Percentiles rank a stretch among this genome's conserved stretches.
phyloP scores from a whole-genome alignment of 1,284 basidiomycete species.

The Malassezia globosa region DNA sequence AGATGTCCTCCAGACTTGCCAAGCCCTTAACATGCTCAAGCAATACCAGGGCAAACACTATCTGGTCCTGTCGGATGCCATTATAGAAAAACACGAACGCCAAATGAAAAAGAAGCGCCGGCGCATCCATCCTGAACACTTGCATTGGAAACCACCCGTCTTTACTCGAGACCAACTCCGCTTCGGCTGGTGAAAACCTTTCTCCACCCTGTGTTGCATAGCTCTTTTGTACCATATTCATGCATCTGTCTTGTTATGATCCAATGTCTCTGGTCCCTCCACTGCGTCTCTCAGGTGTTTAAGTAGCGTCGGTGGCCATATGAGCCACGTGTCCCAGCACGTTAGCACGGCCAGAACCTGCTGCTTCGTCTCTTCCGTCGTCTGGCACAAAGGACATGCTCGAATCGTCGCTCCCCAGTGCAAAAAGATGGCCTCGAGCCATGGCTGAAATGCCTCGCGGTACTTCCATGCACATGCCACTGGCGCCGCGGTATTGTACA shows the following conservation, averaged over 20 bases:
- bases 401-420: conserved; percentile 27
- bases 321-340: conserved; percentile 79
- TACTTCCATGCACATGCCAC: conserved; percentile 57
- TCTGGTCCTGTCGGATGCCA: conserved; percentile 78
- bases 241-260: conserved; percentile 1
- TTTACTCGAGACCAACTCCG: conserved; percentile 44
- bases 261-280: not conserved
- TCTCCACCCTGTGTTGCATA: no score
- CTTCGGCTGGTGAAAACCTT: conserved; percentile 44
- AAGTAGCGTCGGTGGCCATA: conserved; percentile 66
- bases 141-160: conserved; percentile 72
- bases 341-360: conserved; percentile 74
- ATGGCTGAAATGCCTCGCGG: conserved; percentile 21
- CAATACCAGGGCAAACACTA: conserved; percentile 92
- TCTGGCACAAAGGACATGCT: conserved; percentile 29
- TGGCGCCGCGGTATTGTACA: conserved; percentile 84
- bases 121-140: conserved; percentile 65
- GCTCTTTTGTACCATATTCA: no score
- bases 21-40: conserved; percentile 86
- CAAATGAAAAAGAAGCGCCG: conserved; percentile 66
- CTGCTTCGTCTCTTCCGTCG: conserved; percentile 53
- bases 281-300: no score
- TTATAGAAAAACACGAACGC: conserved; percentile 82
- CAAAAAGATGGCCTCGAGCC: conserved; percentile 25
- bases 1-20: conserved; percentile 97